phyloP scores from a whole-genome alignment of 1,139 yeast genomes.

The Pichia cactophila region DNA sequence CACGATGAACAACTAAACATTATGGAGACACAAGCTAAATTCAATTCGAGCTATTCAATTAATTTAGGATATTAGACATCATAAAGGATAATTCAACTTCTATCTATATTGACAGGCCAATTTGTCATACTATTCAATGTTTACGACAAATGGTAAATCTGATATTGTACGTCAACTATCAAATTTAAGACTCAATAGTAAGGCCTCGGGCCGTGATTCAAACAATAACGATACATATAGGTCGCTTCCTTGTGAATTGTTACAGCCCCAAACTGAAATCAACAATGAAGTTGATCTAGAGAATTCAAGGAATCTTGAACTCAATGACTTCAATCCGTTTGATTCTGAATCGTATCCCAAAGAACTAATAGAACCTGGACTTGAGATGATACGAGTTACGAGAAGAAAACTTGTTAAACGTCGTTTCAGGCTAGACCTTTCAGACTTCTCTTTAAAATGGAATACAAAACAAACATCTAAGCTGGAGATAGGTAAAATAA shows the following conservation, averaged over 20 bases:
- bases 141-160: background rate
- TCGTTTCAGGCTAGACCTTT: slow-evolving; percentile 5
- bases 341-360: slow-evolving; percentile 7
- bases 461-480: slow-evolving; percentile 8
- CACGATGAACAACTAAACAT: too few relatives aligned
- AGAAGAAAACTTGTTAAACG: slow-evolving; percentile 6
- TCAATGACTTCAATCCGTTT: background rate
- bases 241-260: background rate
- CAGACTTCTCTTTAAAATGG: slow-evolving; percentile 7
- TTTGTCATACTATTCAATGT: background rate
- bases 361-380: slow-evolving; percentile 10
- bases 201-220: background rate
- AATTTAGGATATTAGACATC: too few relatives aligned
- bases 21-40: too few relatives aligned
- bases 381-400: slow-evolving; percentile 18
- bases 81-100: background rate
- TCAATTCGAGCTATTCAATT: too few relatives aligned
- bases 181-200: background rate
- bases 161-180: background rate
- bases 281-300: background rate
- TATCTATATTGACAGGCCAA: background rate
- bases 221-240: background rate
- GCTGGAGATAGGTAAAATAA: slow-evolving; percentile 28
- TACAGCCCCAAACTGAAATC: background rate
- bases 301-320: background rate